phyloP scores from a whole-genome alignment of 202 grass and related monocot genomes.

The Schoenoplectus triqueter region DNA sequence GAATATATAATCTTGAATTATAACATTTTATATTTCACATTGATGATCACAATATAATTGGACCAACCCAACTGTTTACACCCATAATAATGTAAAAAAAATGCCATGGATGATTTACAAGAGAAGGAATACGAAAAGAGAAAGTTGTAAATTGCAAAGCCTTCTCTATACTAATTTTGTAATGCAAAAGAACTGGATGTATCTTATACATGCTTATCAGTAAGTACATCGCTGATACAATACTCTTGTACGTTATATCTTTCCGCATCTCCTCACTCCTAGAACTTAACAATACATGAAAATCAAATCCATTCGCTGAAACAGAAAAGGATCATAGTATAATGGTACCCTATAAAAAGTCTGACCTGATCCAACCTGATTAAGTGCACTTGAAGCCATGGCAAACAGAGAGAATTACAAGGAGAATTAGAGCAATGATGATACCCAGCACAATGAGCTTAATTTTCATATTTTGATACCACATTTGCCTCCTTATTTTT shows the following conservation, averaged over 20 bases:
- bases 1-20: background rate
- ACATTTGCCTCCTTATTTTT: conserved; percentile 81
- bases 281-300: background rate
- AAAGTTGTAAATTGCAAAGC: conserved; percentile 22
- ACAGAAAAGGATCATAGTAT: conserved; percentile 12
- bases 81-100: background rate
- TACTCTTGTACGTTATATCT: conserved; percentile 27
- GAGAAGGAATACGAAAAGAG: background rate
- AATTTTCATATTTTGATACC: conserved; percentile 96
- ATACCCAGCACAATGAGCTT: conserved; percentile 83
- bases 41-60: background rate
- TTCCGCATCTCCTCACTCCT: conserved; percentile 15
- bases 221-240: background rate
- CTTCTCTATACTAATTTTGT: conserved; percentile 26
- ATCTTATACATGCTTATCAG: conserved; percentile 31
- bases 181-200: conserved; percentile 18
- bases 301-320: conserved; percentile 19
- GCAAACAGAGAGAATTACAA: conserved; percentile 73
- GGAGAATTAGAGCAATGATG: conserved; percentile 64
- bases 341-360: conserved; percentile 24
- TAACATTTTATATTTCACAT: background rate
- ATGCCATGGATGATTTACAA: background rate
- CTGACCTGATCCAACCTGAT: conserved; percentile 5
- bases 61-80: background rate
- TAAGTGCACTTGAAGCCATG: conserved; percentile 66